Conservation (phyloP, 1,284 basidiomycete species). For the Tranzscheliella williamsii region DNA sequence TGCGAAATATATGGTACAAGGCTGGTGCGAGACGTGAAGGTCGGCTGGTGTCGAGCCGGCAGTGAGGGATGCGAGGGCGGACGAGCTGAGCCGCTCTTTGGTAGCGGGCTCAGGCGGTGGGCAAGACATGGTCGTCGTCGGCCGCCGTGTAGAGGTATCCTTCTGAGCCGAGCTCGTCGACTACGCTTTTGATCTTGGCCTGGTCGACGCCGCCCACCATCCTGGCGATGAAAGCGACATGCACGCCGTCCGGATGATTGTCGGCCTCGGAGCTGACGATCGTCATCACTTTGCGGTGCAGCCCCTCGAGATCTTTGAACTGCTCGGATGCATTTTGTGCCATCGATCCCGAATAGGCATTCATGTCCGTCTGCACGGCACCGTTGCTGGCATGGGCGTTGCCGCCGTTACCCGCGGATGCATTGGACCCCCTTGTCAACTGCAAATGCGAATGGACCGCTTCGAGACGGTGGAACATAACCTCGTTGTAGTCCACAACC, state of each 20-base stretch:
- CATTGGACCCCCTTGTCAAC: slow-evolving; percentile 23
- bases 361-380: slow-evolving; percentile 18
- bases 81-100: neutral
- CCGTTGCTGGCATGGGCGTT: slow-evolving; percentile 2
- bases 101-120: slow-evolving; percentile 35
- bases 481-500: slow-evolving; percentile 75
- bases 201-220: slow-evolving; percentile 33
- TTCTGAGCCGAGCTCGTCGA: slow-evolving; percentile 49
- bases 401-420: slow-evolving; percentile 5
- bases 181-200: slow-evolving; percentile 35
- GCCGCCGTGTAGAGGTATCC: slow-evolving; percentile 53
- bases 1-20: neutral
- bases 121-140: slow-evolving; percentile 52
- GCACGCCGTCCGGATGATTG: slow-evolving; percentile 45
- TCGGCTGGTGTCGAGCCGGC: neutral
- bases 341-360: slow-evolving; percentile 34
- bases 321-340: slow-evolving; percentile 20
- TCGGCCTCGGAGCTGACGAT: slow-evolving; percentile 40
- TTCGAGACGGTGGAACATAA: slow-evolving; percentile 77
- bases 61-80: too few species aligned
- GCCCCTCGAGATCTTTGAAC: slow-evolving; percentile 27
- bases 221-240: slow-evolving; percentile 33
- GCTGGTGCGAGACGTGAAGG: neutral
- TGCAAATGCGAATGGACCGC: slow-evolving; percentile 63
- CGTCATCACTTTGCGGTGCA: slow-evolving; percentile 38